Evolutionary conservation across 192 early-diverging fungal species (phyloP), one percentile per base, ranked within the genome.

Genomic region (Linnemannia zychae): DNA sequence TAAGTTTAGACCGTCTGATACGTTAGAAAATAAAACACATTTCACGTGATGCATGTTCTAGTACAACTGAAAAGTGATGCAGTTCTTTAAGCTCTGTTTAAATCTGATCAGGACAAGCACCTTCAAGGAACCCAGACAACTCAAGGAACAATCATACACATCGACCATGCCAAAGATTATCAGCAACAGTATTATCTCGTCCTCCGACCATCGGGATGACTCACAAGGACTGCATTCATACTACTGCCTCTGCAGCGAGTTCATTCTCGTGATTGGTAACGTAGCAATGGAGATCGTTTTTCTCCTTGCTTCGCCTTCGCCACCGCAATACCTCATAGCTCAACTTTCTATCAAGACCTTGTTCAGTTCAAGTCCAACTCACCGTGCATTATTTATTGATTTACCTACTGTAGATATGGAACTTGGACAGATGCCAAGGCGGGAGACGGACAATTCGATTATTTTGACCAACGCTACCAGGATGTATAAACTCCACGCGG

Each of bases 201-300:
- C 92, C 1, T 92, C 92, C 0, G 89, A 92, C 84, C 78, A 84
- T 72, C 76, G 85, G 60, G 84, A 86, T 33, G 83, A 83, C 37
- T 78, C 84, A 38, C 87, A 84, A 49, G 86, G 88, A 22, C 67
- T 92, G 48, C 90, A 91, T 68, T 90, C 90, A 15, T 92, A 92
- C 70, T 92, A 92, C 49, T 92, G 92, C 69, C 76, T 91, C 22
- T 92, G 92, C 72, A 91, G 90, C 63, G 92, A 92, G 78, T 92
- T 92, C 77, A 84, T 92, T 77, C 84, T 92, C 12, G 92, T 91
- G 9, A 92, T 92, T 77, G 88, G 88, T 89, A 81, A 57, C 7
- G 13, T 40, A 6, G 37, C 7, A 31, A 28, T 11, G 7, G 18
- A n/a, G 36, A 46, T 67, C 20, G 9, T n/a, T n/a, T 16, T 36